Base-by-base conservation (phyloP, 83 land plant genomes). In the Picea engelmannii region DNA sequence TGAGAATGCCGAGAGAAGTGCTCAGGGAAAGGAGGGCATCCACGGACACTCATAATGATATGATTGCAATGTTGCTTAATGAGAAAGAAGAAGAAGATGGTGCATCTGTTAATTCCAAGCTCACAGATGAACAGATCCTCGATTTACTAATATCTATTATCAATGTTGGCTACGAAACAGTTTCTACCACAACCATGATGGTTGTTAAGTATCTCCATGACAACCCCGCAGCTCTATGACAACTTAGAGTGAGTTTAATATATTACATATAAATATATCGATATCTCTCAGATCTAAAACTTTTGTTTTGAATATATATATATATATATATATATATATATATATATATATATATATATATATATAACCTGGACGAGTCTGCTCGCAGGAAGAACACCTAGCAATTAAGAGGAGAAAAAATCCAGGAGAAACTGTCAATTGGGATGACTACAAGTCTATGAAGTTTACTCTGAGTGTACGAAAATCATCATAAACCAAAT, bases 121-220 rank as follows among this genome's bases (percentile, higher is more conserved):
- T 92, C 21, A 85, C 21, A 42, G 90, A 92, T 66, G 89, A 92
- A 12, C 90, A 90, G 84, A 86, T 90, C 12, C 79, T 90, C 38
- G 94, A 92, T 79, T 83, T 90, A 42, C 80, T 92, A 2, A 84
- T 92, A 23, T 86, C 94, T 4, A 76, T 92, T 21, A 64, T 92
- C 21, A 90, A 92, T 79, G 88, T 91, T 31, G 95, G 95, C 24
- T 90, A 86, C 52, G 95, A 92, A 60, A 92, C 95, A 18, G 89
- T 90, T 20, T 90, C 95, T 20, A 90, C 91, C n/a, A 92, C 92
- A 66, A 83, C 91, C 10, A 90, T 92, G 95, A 90, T 92, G 95
- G 89, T 92, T n/a, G 84, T 88, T 62, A 88, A 88, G 78, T 88
- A 85, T 69, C 88, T 92, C 42, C 84, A 82, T 70, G 91, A 92